These are phyloP conservation scores for Aspergillus oerlinghausenensis DNA, from an alignment of 2,329 filamentous ascomycete genomes.

Conservation along the genomic window DNA sequence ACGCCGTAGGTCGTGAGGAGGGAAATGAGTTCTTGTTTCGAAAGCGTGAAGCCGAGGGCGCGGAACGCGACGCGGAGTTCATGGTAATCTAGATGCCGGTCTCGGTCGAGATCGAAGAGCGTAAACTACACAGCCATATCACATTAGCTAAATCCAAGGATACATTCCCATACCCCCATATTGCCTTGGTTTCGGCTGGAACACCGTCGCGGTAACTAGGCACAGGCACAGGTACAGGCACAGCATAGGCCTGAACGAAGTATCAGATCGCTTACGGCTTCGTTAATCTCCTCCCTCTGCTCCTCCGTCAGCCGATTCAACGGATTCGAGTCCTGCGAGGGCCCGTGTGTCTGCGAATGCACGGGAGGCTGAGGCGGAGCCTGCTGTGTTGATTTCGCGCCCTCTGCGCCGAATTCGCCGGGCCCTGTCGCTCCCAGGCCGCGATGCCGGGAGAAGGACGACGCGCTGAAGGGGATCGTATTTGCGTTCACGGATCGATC, in stretches of 20 bases:
- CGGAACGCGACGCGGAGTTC: slow-evolving; percentile 96
- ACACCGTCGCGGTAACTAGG: too few species aligned
- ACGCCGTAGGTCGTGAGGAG: slow-evolving; percentile 79
- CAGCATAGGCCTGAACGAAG: not conserved
- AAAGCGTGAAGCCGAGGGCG: slow-evolving; percentile 86
- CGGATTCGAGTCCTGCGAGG: slow-evolving; percentile 45
- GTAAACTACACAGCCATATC: slow-evolving; percentile 59
- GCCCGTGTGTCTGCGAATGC: slow-evolving; percentile 39
- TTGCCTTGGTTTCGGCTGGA: too few species aligned
- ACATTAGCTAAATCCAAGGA: not conserved
- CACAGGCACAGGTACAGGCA: too few species aligned
- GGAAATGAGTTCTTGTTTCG: slow-evolving; percentile 77
- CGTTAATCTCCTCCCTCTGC: slow-evolving; percentile 86
- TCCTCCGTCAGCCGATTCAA: slow-evolving; percentile 69
- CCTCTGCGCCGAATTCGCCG: slow-evolving; percentile 25
- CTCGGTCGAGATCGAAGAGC: slow-evolving; percentile 95
- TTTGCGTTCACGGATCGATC: slow-evolving; percentile 42
- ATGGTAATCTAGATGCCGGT: slow-evolving; percentile 92
- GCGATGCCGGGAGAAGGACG: slow-evolving; percentile 40
- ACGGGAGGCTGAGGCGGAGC: slow-evolving; percentile 32
- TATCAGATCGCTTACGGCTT: slow-evolving; percentile 62
- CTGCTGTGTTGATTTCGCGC: slow-evolving; percentile 25
- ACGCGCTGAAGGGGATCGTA: slow-evolving; percentile 41
- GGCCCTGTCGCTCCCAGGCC: slow-evolving; percentile 25
- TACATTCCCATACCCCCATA: not conserved